Base-by-base conservation (phyloP, 306 rosid species). In the Citrullus mucosospermus region DNA sequence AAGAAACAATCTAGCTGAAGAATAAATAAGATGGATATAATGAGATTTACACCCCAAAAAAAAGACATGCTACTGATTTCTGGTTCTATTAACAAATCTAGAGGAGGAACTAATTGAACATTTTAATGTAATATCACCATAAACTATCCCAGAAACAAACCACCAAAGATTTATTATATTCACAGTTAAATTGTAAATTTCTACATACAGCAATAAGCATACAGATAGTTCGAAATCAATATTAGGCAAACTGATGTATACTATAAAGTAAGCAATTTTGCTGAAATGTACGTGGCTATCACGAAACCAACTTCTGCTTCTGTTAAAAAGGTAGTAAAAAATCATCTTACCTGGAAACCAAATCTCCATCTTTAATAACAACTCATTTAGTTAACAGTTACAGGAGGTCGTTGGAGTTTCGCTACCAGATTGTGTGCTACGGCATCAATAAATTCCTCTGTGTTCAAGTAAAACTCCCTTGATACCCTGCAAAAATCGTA, bases 391-490 rank as follows among this genome's bases (percentile, higher is more conserved):
- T 80, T 79, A 82, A 59, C 87, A 59, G 15, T 8, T 56, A 54
- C 30, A 13, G 85, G 87, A 58, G 92, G 86, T 50, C 79, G 80
- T n/a, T 9, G 86, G 82, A 92, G 90, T 83, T 90, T 91, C 65
- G 39, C 59, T 69, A 83, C 82, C 46, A 92, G 96, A 78, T 86
- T 95, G 14, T 84, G 87, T 7, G 91, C 96, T 39, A 96, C 97
- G 16, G 93, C 85, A 77, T 90, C 96, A 20, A 96, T 85, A 80
- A 96, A 96, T 77, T 92, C 98, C 86, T 90, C 93, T 0, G 99
- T 92, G 88, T 83, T 92, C 82, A 96, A 82, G 88, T 92, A 92
- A 57, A 77, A 83, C 74, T 92, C 93, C 87, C 96, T 88, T 17
- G 96, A 80, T 39, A 90, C 97, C 91, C 99, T 96, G 92, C 81